Base-by-base conservation (phyloP, 2,329 filamentous ascomycete species). In the Paraconiothyrium brasiliense region DNA sequence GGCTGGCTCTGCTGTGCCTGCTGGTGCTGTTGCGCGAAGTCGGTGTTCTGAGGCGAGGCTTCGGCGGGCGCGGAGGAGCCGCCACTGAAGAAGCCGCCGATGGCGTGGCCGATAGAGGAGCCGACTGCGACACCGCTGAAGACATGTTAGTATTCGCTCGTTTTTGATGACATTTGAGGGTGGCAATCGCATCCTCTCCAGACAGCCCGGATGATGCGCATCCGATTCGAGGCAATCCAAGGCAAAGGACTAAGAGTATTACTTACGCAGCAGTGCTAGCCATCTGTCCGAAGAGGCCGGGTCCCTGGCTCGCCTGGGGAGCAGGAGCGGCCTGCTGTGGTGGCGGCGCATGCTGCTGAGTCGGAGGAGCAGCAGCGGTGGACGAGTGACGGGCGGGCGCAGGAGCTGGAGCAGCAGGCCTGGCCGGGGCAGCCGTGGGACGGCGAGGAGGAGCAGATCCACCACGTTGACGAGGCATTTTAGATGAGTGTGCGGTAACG, bases 191-290 rank as follows among this genome's bases (percentile, higher is more conserved):
- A 48, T 10, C 32, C 30, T 35, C 41, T 0, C 22, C 22, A 4
- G 27, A 35, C 8, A 10, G 7, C n/a, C 27, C 20, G 20, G 39
- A 11, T 44, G 30, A 20, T 54, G 20, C 41, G 52, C 24, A 20
- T 35, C 14, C 4, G 22, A 2, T 52, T 58, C 27, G 13, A 14
- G 10, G 13, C 11, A 27, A 24, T 2, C n/a, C n/a, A n/a, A n/a
- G n/a, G n/a, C n/a, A n/a, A n/a, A n/a, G n/a, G n/a, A n/a, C n/a
- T n/a, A 6, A 3, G 27, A 22, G 13, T 54, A 7, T 14, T 20
- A 89, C 93, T 84, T 90, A 98, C 94, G 95, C 95, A 80, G 95
- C 95, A 60, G 95, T 99, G 78, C 90, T 93, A 69, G 95, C 95
- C 92, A 99, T 97, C 86, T 98, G 93, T 62, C 93, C 94, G 71